phyloP scores from a whole-genome alignment of 352 stramenopile genomes.

The Phytophthora uliginosa region DNA sequence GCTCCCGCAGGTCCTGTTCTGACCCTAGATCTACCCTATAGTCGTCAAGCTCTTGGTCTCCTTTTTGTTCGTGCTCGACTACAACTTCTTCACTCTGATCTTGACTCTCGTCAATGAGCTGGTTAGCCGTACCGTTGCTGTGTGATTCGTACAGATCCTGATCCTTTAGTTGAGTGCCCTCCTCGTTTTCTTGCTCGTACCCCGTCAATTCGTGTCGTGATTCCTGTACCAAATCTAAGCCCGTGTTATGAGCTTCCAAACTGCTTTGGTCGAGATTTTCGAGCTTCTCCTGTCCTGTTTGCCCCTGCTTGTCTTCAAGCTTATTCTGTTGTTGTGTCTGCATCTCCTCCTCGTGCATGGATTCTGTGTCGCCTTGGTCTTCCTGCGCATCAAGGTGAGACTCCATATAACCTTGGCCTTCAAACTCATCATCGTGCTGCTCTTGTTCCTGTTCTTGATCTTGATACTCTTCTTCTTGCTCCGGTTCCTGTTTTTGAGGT shows the following conservation, averaged over 20 bases:
- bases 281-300: background rate
- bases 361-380: background rate
- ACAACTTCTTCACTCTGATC: background rate
- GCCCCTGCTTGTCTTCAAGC: background rate
- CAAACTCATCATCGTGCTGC: background rate
- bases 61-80: background rate
- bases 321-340: background rate
- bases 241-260: background rate
- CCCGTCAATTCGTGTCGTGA: background rate
- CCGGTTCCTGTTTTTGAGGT: background rate
- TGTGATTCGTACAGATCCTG: conserved; percentile 1
- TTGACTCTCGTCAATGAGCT: background rate
- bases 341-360: background rate
- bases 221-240: background rate
- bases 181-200: conserved; percentile 1
- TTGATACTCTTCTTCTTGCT: background rate
- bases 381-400: background rate
- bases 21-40: background rate
- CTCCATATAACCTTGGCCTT: background rate
- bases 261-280: background rate
- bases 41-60: background rate
- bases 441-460: background rate
- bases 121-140: background rate
- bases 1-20: background rate
- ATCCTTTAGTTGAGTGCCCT: background rate